phyloP scores from a whole-genome alignment of 169 alveolate genomes.

The Blepharisma undulans region DNA sequence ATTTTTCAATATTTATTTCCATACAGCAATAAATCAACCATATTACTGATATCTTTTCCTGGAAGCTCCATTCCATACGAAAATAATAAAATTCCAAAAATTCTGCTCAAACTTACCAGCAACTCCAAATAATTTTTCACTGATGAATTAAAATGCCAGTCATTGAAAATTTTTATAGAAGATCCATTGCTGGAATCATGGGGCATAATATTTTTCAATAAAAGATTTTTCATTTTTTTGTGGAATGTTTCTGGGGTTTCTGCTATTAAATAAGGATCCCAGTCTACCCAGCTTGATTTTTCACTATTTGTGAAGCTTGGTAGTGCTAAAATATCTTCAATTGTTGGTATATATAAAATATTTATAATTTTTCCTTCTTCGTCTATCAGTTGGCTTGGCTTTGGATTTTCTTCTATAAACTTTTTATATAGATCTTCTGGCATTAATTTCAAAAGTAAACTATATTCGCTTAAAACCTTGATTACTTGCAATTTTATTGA shows the following conservation, averaged over 20 bases:
- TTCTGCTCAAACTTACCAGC: background rate
- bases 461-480: slow-evolving; percentile 5
- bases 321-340: background rate
- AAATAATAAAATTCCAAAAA: background rate
- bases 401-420: background rate
- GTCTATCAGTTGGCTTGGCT: background rate
- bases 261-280: slow-evolving; percentile 33
- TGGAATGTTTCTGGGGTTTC: slow-evolving; percentile 24
- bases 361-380: background rate
- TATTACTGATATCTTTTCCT: background rate
- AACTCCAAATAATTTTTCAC: background rate
- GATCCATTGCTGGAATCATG: background rate
- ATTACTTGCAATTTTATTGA: slow-evolving; percentile 57
- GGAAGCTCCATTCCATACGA: background rate
- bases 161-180: background rate
- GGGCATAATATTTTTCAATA: background rate
- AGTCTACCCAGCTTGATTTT: background rate
- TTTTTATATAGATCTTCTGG: background rate
- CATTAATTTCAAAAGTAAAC: background rate
- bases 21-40: background rate
- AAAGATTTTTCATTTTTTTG: background rate
- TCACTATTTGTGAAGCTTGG: background rate
- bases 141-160: background rate
- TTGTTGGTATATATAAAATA: background rate
- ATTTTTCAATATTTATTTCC: slow-evolving; percentile 17